Conservation (phyloP, 352 stramenopile genomes). For the Phytophthora chlamydospora region DNA sequence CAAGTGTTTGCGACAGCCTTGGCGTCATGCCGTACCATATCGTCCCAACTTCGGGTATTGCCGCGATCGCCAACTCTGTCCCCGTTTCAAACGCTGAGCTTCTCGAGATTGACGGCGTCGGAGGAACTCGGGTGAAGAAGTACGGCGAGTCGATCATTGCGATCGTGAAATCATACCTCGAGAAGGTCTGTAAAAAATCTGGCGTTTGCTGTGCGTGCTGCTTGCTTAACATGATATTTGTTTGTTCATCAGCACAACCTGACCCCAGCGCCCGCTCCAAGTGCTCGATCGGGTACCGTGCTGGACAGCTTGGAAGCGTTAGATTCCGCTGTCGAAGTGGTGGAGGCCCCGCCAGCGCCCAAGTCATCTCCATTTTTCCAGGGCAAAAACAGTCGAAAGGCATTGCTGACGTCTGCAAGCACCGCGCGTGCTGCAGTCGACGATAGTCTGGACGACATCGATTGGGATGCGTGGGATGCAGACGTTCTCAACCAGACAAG, state of each 20-base stretch:
- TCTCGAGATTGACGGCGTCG: constrained; percentile 82
- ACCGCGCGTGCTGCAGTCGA: constrained; percentile 19
- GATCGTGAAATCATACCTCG: constrained; percentile 81
- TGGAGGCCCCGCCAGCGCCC: constrained; percentile 24
- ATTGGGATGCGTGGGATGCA: constrained; percentile 66
- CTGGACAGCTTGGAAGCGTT: constrained; percentile 39
- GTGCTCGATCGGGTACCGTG: constrained; percentile 19
- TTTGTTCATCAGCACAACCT: constrained; percentile 60
- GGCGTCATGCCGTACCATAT: constrained; percentile 91
- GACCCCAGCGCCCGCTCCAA: constrained; percentile 44
- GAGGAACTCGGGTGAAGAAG: constrained; percentile 85
- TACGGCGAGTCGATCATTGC: constrained; percentile 85
- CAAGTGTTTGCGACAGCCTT: constrained; percentile 84
- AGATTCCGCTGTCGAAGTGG: constrained; percentile 33
- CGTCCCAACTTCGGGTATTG: constrained; percentile 79
- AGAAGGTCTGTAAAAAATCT: constrained; percentile 51
- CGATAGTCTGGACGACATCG: constrained; percentile 64
- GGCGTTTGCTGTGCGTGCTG: constrained; percentile 1
- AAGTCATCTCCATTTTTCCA: constrained; percentile 63
- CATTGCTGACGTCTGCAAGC: constrained; percentile 15
- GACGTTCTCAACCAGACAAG: constrained; percentile 48
- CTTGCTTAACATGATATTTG: neutral
- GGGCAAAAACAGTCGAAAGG: constrained; percentile 29
- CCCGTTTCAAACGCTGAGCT: constrained; percentile 79
- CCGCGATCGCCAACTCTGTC: constrained; percentile 78